Percentiles rank a stretch among this genome's conserved stretches.
Evolutionary conservation across 2,329 filamentous ascomycete species (phyloP).

Genomic region (Colletotrichum salicis): DNA sequence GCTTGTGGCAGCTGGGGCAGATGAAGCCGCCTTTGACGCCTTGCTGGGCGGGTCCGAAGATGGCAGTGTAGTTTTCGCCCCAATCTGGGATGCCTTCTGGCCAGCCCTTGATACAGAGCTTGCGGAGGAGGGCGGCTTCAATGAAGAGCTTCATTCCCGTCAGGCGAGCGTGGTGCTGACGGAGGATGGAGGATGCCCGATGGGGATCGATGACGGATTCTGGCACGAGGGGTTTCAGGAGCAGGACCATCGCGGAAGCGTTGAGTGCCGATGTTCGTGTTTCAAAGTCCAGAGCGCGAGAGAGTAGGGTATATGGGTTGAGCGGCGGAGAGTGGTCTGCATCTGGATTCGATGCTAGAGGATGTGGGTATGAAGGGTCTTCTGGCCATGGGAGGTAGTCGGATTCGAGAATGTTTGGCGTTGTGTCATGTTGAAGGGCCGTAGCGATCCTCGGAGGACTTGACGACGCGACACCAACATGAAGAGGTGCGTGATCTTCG

Average conservation of each 20-base stretch:
- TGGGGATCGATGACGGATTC: conserved; percentile 63
- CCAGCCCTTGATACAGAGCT: conserved; percentile 69
- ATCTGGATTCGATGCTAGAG: conserved; percentile 40
- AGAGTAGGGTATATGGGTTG: conserved; percentile 65
- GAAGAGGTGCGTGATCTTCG: conserved; percentile 33
- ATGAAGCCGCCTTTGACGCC: conserved; percentile 64
- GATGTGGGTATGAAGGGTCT: conserved; percentile 66
- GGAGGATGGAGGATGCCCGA: conserved; percentile 66
- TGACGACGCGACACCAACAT: conserved; percentile 26
- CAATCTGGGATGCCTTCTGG: conserved; percentile 61
- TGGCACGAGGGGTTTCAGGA: conserved; percentile 68
- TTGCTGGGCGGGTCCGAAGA: conserved; percentile 66
- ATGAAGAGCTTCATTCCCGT: conserved; percentile 69
- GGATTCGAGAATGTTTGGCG: conserved; percentile 60
- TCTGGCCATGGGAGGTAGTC: conserved; percentile 70
- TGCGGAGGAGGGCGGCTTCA: conserved; percentile 70
- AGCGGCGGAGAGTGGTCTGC: conserved; percentile 51
- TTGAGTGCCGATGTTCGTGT: conserved; percentile 65
- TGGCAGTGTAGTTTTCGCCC: conserved; percentile 64
- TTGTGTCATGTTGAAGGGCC: conserved; percentile 50
- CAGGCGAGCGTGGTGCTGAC: conserved; percentile 69
- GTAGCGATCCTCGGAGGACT: conserved; percentile 42
- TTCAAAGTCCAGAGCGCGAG: conserved; percentile 66
- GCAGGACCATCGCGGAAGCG: conserved; percentile 69
- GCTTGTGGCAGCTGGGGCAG: conserved; percentile 67